These are phyloP conservation scores for Aspergillus uvarum DNA, from an alignment of 2,329 filamentous ascomycete species.

Conservation along the genomic window DNA sequence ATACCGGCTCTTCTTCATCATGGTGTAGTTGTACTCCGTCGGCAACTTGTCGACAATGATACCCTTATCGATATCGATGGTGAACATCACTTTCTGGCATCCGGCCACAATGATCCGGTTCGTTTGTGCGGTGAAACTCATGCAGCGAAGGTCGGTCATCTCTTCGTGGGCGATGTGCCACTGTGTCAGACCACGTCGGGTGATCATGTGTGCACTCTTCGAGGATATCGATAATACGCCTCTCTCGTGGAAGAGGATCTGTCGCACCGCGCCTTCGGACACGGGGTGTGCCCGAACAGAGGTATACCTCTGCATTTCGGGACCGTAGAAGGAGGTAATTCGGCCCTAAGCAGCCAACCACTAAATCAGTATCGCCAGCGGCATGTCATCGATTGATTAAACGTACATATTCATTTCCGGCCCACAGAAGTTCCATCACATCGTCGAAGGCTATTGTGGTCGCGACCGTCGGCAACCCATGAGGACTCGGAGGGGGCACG, in stretches of 20 bases:
- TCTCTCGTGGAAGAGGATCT: conserved; percentile 87
- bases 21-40: conserved; percentile 75
- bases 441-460: conserved; percentile 87
- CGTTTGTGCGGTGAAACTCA: conserved; percentile 89
- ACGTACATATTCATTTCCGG: conserved; percentile 82
- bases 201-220: conserved; percentile 84
- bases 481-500: conserved; percentile 73
- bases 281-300: conserved; percentile 78
- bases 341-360: conserved; percentile 62
- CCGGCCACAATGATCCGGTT: conserved; percentile 86
- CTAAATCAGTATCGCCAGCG: conserved; percentile 2
- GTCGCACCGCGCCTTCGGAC: conserved; percentile 75
- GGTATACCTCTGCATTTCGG: conserved; percentile 83
- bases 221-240: conserved; percentile 84
- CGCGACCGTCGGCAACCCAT: conserved; percentile 68
- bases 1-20: conserved; percentile 85
- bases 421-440: conserved; percentile 86
- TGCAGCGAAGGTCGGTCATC: conserved; percentile 86
- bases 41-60: conserved; percentile 69
- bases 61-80: conserved; percentile 69
- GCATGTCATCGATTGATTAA: not conserved
- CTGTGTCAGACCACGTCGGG: conserved; percentile 74
- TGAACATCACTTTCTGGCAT: conserved; percentile 81
- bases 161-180: conserved; percentile 81
- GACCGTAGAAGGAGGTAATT: conserved; percentile 82